phyloP scores from a whole-genome alignment of 495 filamentous ascomycete genomes.

The Neurospora sp. region DNA sequence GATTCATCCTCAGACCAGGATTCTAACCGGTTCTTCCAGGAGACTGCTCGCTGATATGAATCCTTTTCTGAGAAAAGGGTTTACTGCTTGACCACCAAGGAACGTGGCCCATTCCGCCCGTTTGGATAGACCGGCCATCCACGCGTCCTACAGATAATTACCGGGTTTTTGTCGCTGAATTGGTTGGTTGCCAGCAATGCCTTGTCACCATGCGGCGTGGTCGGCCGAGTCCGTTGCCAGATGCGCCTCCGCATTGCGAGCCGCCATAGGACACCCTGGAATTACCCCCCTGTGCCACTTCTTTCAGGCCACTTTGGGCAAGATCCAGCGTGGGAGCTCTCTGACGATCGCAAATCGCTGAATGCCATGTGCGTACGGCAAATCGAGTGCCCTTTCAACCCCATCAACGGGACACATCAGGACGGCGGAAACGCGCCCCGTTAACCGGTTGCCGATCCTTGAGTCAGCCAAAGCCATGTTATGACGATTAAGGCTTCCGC shows the following conservation, averaged over 20 bases:
- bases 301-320: background rate
- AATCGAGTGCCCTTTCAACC: background rate
- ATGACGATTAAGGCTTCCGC: constrained; percentile 2
- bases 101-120: background rate
- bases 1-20: background rate
- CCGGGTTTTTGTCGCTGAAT: background rate
- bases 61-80: background rate
- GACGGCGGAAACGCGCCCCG: background rate
- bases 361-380: background rate
- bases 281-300: background rate
- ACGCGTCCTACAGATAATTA: background rate
- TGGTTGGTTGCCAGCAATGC: background rate
- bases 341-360: background rate
- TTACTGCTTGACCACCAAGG: background rate
- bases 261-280: background rate
- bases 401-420: background rate
- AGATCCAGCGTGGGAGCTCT: background rate
- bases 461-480: background rate
- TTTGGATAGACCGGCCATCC: background rate
- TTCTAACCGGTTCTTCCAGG: background rate
- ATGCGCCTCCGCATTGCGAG: background rate
- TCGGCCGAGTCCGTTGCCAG: background rate
- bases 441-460: background rate
- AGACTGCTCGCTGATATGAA: background rate
- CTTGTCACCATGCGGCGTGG: background rate